A percentile compares a stretch with the other conserved stretches of the same genome.
Conservation (phyloP, 352 stramenopile species). For the Discostella stelligera region DNA sequence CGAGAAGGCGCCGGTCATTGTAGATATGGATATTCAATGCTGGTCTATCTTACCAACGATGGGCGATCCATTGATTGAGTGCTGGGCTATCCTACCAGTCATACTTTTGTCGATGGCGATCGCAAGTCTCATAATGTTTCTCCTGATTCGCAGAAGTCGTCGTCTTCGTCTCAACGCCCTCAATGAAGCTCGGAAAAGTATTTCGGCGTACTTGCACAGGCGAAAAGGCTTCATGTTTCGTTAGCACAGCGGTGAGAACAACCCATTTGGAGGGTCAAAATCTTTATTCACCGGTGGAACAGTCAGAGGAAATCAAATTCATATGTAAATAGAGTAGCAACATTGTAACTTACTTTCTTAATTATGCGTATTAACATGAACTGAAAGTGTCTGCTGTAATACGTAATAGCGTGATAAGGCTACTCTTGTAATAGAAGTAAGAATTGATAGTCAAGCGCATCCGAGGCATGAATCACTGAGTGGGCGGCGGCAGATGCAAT, state of each 20-base stretch:
- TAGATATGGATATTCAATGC: background rate
- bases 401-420: background rate
- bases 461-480: conserved; percentile 47
- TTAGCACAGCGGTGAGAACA: too few species aligned
- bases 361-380: background rate
- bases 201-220: background rate
- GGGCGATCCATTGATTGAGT: conserved; percentile 6
- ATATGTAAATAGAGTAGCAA: background rate
- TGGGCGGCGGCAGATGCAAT: conserved; percentile 51
- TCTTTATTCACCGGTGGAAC: background rate
- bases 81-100: conserved; percentile 29
- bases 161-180: background rate
- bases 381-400: background rate
- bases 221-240: background rate
- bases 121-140: background rate
- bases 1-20: background rate
- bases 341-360: background rate
- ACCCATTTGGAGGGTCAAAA: too few species aligned
- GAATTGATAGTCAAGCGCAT: conserved; percentile 62
- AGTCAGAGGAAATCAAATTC: background rate
- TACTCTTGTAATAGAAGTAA: conserved; percentile 53
- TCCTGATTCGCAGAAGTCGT: background rate
- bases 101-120: conserved; percentile 4
- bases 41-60: conserved; percentile 25
- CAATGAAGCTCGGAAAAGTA: background rate